phyloP scores from a whole-genome alignment of 108 stramenopile genomes.

The Skeletonema marinoi region DNA sequence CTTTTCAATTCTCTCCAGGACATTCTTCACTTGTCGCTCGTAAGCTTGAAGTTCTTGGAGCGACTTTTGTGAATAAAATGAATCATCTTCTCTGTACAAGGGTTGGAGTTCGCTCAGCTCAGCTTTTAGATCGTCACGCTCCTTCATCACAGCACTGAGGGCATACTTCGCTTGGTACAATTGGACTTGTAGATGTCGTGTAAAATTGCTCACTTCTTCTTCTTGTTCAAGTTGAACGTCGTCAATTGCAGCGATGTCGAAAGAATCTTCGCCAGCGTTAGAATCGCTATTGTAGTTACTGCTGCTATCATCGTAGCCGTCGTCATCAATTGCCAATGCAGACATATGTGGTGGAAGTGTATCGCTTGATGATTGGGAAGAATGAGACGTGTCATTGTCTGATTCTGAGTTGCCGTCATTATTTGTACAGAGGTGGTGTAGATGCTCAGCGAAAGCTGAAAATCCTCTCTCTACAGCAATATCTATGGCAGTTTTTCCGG shows the following conservation, averaged over 20 bases:
- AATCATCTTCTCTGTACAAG: slow-evolving; percentile 8
- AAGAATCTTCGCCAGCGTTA: not conserved
- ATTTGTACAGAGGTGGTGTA: not conserved
- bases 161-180: slow-evolving; percentile 33
- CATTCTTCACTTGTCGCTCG: slow-evolving; percentile 26
- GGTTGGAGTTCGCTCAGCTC: slow-evolving; percentile 12
- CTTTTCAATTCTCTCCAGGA: slow-evolving; percentile 30
- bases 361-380: not conserved
- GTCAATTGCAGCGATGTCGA: not conserved
- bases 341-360: not conserved
- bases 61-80: slow-evolving; percentile 26
- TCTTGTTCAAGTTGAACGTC: not conserved
- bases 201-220: not conserved
- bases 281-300: not conserved
- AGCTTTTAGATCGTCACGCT: slow-evolving; percentile 13
- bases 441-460: slow-evolving; percentile 19
- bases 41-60: slow-evolving; percentile 20
- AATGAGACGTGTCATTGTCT: slow-evolving; percentile 6
- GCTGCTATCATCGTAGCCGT: not conserved
- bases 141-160: slow-evolving; percentile 19
- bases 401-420: not conserved
- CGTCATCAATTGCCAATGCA: slow-evolving; percentile 2
- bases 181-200: slow-evolving; percentile 14
- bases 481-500: slow-evolving; percentile 29
- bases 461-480: slow-evolving; percentile 19